Evolutionary conservation across 2,329 filamentous ascomycete species (phyloP).

Genomic region (Colletotrichum lentis): DNA sequence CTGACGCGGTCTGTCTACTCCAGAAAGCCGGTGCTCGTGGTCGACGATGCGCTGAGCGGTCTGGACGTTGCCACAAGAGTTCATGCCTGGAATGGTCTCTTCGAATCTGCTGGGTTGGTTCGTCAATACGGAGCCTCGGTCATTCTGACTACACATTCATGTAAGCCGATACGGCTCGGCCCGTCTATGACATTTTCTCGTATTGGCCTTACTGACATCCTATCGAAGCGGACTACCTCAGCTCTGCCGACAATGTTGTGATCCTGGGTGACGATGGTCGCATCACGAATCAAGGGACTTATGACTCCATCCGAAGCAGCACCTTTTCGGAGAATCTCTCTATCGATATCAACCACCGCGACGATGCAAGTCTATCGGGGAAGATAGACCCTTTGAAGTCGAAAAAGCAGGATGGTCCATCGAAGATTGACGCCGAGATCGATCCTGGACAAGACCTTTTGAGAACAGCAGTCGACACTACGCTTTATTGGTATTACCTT

Average conservation of each 20-base stretch:
- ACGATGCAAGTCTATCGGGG: neutral
- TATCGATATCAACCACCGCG: neutral
- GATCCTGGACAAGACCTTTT: slow-evolving; percentile 22
- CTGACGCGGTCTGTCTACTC: no score
- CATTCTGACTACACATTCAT: slow-evolving; percentile 49
- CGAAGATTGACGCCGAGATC: neutral
- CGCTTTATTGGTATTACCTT: slow-evolving; percentile 28
- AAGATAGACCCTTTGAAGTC: neutral
- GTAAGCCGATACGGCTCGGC: slow-evolving; percentile 36
- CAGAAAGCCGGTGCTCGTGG: slow-evolving; percentile 46
- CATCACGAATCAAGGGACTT: slow-evolving; percentile 9
- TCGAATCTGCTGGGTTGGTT: slow-evolving; percentile 49
- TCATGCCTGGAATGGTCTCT: slow-evolving; percentile 51
- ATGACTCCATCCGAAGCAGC: neutral
- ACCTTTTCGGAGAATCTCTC: slow-evolving; percentile 20
- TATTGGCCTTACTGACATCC: neutral
- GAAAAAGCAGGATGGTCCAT: neutral
- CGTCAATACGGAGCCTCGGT: slow-evolving; percentile 43
- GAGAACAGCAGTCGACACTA: slow-evolving; percentile 17
- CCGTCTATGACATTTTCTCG: neutral
- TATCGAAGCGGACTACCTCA: slow-evolving; percentile 8
- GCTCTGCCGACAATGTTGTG: slow-evolving; percentile 11
- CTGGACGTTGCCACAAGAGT: slow-evolving; percentile 54
- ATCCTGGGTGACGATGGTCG: slow-evolving; percentile 18
- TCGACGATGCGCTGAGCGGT: slow-evolving; percentile 53